phyloP scores from a whole-genome alignment of 1,139 yeast species.

The Suhomyces bolitotheri region DNA sequence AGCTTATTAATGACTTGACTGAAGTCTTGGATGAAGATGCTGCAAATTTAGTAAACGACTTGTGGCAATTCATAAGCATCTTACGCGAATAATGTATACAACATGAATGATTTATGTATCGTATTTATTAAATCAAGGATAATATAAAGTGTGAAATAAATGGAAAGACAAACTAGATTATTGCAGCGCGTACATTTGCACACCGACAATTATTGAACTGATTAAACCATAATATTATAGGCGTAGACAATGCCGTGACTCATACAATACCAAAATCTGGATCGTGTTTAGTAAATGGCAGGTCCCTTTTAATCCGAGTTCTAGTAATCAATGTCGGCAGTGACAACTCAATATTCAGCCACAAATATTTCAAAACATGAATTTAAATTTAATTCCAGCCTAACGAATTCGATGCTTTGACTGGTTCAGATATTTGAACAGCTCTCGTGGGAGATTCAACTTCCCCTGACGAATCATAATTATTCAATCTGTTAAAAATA shows the following conservation, averaged over 20 bases:
- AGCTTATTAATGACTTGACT: slow-evolving; percentile 43
- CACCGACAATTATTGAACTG: slow-evolving; percentile 8
- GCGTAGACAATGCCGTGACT: too few relatives aligned
- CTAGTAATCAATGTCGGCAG: slow-evolving; percentile 5
- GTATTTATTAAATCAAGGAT: slow-evolving; percentile 2
- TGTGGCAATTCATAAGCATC: slow-evolving; percentile 19
- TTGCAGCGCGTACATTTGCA: neutral
- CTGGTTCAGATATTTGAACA: slow-evolving; percentile 45
- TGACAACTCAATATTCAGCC: too few relatives aligned
- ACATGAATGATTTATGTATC: neutral
- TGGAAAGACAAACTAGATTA: neutral
- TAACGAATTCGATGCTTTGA: slow-evolving; percentile 47
- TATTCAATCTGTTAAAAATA: slow-evolving; percentile 33
- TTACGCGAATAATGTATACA: neutral
- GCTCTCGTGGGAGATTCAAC: slow-evolving; percentile 17
- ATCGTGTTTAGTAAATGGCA: slow-evolving; percentile 2
- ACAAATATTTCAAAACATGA: too few relatives aligned
- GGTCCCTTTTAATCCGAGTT: neutral
- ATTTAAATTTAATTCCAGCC: slow-evolving; percentile 45
- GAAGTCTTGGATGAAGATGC: slow-evolving; percentile 63
- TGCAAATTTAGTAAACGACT: slow-evolving; percentile 40
- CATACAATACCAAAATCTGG: slow-evolving; percentile 1
- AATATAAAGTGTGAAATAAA: slow-evolving; percentile 3
- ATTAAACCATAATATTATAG: too few relatives aligned
- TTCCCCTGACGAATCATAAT: slow-evolving; percentile 14